Conservation (phyloP, 805 yeast species). For the Wickerhamomyces xylosicus region DNA sequence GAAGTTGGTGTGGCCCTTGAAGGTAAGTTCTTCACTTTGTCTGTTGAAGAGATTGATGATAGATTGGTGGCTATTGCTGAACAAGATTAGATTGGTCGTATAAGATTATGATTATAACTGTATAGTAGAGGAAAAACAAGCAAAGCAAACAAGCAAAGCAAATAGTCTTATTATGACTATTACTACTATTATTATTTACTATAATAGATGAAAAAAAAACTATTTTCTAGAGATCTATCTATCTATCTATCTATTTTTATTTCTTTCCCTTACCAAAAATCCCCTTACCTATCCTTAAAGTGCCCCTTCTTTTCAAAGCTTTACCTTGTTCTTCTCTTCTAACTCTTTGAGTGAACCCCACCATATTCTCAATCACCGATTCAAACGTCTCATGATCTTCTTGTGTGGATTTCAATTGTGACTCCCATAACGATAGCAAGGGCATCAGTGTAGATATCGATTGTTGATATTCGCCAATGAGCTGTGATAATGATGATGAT, state of each 20-base stretch:
- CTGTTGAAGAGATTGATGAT: conserved; percentile 88
- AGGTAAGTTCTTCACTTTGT: conserved; percentile 59
- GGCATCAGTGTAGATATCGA: neutral
- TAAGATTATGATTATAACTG: neutral
- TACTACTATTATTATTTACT: neutral
- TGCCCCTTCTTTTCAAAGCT: conserved; percentile 23
- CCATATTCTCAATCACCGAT: conserved; percentile 77
- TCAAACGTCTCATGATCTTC: conserved; percentile 73
- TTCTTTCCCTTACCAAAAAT: neutral
- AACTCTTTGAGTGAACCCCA: conserved; percentile 81
- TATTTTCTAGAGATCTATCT: neutral
- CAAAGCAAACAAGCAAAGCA: too few species aligned
- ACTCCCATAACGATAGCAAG: too few species aligned
- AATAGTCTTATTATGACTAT: neutral
- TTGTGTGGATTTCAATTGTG: conserved; percentile 19
- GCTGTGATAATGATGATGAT: too few species aligned
- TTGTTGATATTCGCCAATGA: too few species aligned
- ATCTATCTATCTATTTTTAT: too few species aligned
- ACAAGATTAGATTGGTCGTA: conserved; percentile 60
- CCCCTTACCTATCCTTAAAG: too few species aligned
- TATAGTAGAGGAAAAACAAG: too few species aligned
- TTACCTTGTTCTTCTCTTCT: conserved; percentile 39
- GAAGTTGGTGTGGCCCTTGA: conserved; percentile 85
- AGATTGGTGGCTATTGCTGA: conserved; percentile 92
- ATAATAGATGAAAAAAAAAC: neutral